Base-by-base conservation (phyloP, 1,284 basidiomycete species). In the Waitea zeae region DNA sequence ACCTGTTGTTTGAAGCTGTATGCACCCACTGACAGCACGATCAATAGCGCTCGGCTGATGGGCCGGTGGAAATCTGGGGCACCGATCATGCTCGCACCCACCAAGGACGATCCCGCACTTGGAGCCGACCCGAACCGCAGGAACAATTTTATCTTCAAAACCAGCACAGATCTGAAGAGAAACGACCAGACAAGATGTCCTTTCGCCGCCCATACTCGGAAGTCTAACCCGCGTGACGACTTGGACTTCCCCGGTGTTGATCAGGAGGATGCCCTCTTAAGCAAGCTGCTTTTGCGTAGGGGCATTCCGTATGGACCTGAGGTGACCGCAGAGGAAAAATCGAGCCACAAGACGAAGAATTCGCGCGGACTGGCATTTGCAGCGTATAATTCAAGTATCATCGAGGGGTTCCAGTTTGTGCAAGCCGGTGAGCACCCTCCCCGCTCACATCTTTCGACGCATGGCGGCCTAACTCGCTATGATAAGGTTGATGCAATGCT, bases 21-120 rank as follows among this genome's bases (percentile, higher is more conserved):
- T n/a, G n/a, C n/a, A n/a, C n/a, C n/a, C n/a, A n/a, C n/a, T n/a
- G n/a, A n/a, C n/a, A n/a, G n/a, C n/a, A n/a, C n/a, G n/a, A n/a
- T n/a, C n/a, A n/a, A n/a, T n/a, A n/a, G n/a, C n/a, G 69, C 70
- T 1, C 54, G 68, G 19, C 46, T 71, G 30, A 49, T 72, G 11
- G 70, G 70, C 2, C 55, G 70, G 3, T 72, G 70, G 70, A 70
- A 69, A 59, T 69, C 66, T 38, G 69, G 54, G 20, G 57, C 57
- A 15, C 58, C 58, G 2, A 39, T 57, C 20, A 54, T 54, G 27
- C 38, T 58, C 13, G 37, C 52, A 4, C 56, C 58, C 4, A 27
- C 43, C 7, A 18, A 34, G 3, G 57, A 58, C 35, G 49, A 59
- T 37, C 49, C 53, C 1, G 46, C 35, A 2, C 44, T 57, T 12